Percentiles rank a stretch among this genome's conserved stretches.
Conservation (phyloP, 495 filamentous ascomycete genomes). For the Xylaria flabelliformis region DNA sequence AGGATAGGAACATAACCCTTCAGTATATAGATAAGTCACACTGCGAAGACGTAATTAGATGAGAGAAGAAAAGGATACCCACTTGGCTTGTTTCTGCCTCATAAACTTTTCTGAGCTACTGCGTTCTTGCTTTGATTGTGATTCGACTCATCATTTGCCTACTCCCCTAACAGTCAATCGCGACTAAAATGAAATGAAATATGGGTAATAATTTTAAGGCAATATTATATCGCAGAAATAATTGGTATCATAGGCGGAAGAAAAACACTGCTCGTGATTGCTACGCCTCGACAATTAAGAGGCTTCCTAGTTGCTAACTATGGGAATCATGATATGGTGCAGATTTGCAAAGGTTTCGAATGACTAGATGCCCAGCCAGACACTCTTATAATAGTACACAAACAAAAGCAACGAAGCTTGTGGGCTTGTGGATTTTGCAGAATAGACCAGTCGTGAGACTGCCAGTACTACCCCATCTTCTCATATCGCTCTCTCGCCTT, state of each 20-base stretch:
- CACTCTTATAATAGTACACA: not conserved
- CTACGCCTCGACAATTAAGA: not conserved
- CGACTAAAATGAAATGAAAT: not conserved
- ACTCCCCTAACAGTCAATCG: not conserved
- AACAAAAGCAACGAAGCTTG: not conserved
- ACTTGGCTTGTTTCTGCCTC: not conserved
- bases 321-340: not conserved
- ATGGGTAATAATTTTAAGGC: not conserved
- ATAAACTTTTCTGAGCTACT: not conserved
- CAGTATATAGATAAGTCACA: not conserved
- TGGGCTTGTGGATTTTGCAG: not conserved
- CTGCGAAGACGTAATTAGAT: slow-evolving; percentile 1
- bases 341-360: not conserved
- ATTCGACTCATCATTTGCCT: not conserved
- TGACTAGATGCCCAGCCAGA: not conserved
- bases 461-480: slow-evolving; percentile 50
- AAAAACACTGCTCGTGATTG: not conserved
- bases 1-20: not conserved
- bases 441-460: not conserved
- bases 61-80: slow-evolving; percentile 5
- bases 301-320: not conserved
- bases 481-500: slow-evolving; percentile 82
- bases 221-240: not conserved
- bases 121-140: not conserved
- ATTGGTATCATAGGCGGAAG: no score